Percentiles rank a stretch among this genome's conserved stretches.
Evolutionary conservation across 352 stramenopile species (phyloP).

Genomic region (Thraustochytrium striatum): DNA sequence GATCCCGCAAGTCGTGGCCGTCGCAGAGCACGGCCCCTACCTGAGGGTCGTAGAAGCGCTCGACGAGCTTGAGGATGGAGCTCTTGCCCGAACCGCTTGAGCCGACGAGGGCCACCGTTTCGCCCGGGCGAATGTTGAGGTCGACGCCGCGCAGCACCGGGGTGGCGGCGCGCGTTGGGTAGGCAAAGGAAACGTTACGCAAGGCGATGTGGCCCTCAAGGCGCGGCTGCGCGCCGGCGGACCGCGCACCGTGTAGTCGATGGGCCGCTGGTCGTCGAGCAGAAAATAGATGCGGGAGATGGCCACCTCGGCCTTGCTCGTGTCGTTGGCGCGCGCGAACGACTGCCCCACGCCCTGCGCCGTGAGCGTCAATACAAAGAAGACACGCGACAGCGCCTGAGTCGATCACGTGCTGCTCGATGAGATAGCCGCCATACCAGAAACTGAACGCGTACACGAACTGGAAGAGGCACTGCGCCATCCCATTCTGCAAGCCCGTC

Average conservation of each 20-base stretch:
- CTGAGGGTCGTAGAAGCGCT: constrained; percentile 52
- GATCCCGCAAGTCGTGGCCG: constrained; percentile 52
- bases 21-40: constrained; percentile 26
- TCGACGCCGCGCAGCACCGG: constrained; percentile 67
- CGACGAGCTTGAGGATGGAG: constrained; percentile 51
- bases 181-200: constrained; percentile 79
- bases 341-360: constrained; percentile 40
- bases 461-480: constrained; percentile 45
- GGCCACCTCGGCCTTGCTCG: constrained; percentile 36
- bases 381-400: constrained; percentile 37
- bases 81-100: constrained; percentile 62
- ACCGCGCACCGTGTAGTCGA: constrained; percentile 26
- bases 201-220: constrained; percentile 65
- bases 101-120: constrained; percentile 54
- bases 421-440: constrained; percentile 35
- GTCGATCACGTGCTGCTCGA: constrained; percentile 14
- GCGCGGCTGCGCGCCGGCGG: background rate
- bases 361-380: constrained; percentile 43
- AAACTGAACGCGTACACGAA: constrained; percentile 47
- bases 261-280: constrained; percentile 5
- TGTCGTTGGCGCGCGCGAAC: constrained; percentile 31
- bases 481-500: constrained; percentile 33
- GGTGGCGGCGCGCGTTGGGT: constrained; percentile 71
- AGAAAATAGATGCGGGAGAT: constrained; percentile 43
- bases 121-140: constrained; percentile 20